These are phyloP conservation scores for Leonotis leonurus DNA, from an alignment of 257 asterid genomes.

Conservation along the genomic window DNA sequence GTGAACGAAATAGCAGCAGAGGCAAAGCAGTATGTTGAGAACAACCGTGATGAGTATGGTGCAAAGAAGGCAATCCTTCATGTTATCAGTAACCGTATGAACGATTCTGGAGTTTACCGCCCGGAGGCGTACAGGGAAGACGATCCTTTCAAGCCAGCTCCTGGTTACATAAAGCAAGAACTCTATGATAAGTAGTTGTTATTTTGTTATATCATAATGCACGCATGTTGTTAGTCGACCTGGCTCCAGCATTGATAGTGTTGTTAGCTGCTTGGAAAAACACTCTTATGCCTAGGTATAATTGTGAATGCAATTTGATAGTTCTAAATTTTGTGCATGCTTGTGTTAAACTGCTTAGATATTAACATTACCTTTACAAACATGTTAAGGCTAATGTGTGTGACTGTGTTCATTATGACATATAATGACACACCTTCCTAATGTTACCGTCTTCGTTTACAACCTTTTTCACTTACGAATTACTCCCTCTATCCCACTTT, in stretches of 20 bases:
- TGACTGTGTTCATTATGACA: too few species aligned
- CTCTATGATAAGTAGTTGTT: conserved; percentile 27
- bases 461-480: too few species aligned
- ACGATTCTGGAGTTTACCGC: conserved; percentile 73
- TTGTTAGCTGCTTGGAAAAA: neutral
- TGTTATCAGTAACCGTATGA: conserved; percentile 86
- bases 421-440: too few species aligned
- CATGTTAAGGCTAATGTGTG: too few species aligned
- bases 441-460: too few species aligned
- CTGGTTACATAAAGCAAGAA: conserved; percentile 66
- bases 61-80: conserved; percentile 83
- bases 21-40: conserved; percentile 84
- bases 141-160: conserved; percentile 89
- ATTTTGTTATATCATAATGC: neutral
- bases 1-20: conserved; percentile 92
- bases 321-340: neutral
- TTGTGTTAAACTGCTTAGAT: too few species aligned
- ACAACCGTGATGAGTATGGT: conserved; percentile 88
- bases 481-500: too few species aligned
- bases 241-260: neutral
- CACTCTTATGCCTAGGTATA: too few species aligned
- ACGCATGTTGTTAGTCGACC: neutral
- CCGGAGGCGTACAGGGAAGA: conserved; percentile 73
- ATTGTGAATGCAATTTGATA: neutral
- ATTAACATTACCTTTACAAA: too few species aligned